Base-by-base conservation (phyloP, 768 basidiomycete species). In the Krasilnikovozyma curviuscula region DNA sequence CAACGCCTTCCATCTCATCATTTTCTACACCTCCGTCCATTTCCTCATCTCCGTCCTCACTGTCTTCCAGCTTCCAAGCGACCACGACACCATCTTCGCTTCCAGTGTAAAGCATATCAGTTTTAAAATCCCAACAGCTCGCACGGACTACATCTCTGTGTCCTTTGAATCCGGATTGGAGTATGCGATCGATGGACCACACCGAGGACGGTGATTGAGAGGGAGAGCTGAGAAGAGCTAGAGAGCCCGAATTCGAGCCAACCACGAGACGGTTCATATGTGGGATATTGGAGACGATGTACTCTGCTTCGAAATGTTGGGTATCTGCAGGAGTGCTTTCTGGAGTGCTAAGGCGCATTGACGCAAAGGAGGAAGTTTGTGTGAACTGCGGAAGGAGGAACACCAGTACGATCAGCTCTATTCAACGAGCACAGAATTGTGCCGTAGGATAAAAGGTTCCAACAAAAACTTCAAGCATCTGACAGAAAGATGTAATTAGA, bases 401-500 rank as follows among this genome's bases (percentile, higher is more conserved):
- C 24, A 30, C 19, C 21, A 24, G 19, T 12, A 3, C 54, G 30
- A 33, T 61, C 54, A 9, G 52, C 58, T 55, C 51, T 60, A 28
- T 56, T 57, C n/a, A n/a, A 24, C 33, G 23, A 16, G 56, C 37
- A 24, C 49, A 41, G 34, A 52, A 44, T 19, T 56, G 48, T 54
- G 59, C 41, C n/a, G 7, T 2, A 18, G 24, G 21, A 37, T 21
- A n/a, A 19, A 33, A 23, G 13, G 25, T 30, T 12, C 21, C 13
- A 35, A 18, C 16, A 19, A 42, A 31, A 33, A 24, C 29, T 5
- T 14, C 31, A 19, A 18, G 13, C 29, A 34, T 13, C 27, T 32
- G 18, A 33, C 23, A 29, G 8, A 12, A 19, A 35, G 19, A 27
- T 62, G 27, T 50, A 79, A 82, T 65, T 84, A 80, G n/a, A n/a